These are phyloP conservation scores for Hymenochaete sp. DNA, from an alignment of 1,284 basidiomycete species.

Conservation along the genomic window DNA sequence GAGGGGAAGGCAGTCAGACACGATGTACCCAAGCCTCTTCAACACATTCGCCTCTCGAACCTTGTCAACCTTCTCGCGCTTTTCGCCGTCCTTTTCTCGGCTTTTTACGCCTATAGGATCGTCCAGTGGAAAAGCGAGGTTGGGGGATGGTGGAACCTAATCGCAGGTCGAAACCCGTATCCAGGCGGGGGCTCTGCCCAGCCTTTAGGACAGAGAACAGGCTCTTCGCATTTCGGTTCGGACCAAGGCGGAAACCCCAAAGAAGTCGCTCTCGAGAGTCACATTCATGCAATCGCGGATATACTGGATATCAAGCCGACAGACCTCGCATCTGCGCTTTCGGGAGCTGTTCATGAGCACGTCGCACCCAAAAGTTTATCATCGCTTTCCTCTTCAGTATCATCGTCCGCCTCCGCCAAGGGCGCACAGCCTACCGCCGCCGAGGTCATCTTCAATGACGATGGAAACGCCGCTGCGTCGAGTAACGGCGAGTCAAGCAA, in stretches of 20 bases:
- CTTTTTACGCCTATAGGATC: slow-evolving; percentile 43
- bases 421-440: slow-evolving; percentile 35
- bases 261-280: slow-evolving; percentile 38
- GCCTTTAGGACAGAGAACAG: slow-evolving; percentile 1
- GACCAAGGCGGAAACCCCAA: slow-evolving; percentile 6
- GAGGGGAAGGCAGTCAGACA: slow-evolving; percentile 25
- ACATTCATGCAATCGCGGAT: slow-evolving; percentile 48
- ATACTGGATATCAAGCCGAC: slow-evolving; percentile 51
- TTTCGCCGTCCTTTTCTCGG: slow-evolving; percentile 35
- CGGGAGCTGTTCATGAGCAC: slow-evolving; percentile 43
- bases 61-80: slow-evolving; percentile 44
- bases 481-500: slow-evolving; percentile 8
- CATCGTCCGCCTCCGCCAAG: slow-evolving; percentile 21
- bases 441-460: slow-evolving; percentile 31
- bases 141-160: slow-evolving; percentile 53
- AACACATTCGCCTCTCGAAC: slow-evolving; percentile 26
- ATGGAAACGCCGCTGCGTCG: slow-evolving; percentile 22
- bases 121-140: slow-evolving; percentile 43
- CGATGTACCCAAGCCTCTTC: slow-evolving; percentile 29
- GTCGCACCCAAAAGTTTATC: slow-evolving; percentile 51
- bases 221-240: neutral
- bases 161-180: slow-evolving; percentile 31
- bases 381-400: slow-evolving; percentile 33
- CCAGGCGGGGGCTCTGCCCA: neutral
- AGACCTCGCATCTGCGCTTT: slow-evolving; percentile 55